Percentiles rank a stretch among this genome's conserved stretches.
phyloP scores from a whole-genome alignment of 1,284 basidiomycete species.

The Pseudozyma sp. region DNA sequence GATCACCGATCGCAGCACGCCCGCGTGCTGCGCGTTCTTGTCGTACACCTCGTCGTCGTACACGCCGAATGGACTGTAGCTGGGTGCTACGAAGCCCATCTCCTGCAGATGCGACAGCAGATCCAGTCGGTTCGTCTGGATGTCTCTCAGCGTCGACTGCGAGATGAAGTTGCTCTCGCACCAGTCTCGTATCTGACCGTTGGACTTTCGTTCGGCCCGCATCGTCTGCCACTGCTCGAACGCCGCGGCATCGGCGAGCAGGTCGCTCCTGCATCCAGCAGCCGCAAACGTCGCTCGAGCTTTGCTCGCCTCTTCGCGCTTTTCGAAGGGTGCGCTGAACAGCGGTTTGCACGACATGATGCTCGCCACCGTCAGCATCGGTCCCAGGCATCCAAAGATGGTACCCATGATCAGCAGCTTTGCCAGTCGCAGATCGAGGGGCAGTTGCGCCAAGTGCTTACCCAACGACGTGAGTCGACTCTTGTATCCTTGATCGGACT shows the following conservation, averaged over 20 bases:
- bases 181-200: conserved; percentile 74
- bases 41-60: conserved; percentile 68
- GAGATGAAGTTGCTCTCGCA: conserved; percentile 92
- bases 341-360: conserved; percentile 86
- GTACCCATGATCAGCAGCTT: conserved; percentile 74
- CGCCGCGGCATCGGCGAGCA: conserved; percentile 83
- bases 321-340: conserved; percentile 83
- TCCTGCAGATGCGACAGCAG: conserved; percentile 79
- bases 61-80: conserved; percentile 53
- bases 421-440: conserved; percentile 86
- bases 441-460: conserved; percentile 81
- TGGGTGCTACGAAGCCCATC: conserved; percentile 76
- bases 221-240: conserved; percentile 78
- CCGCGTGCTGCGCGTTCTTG: conserved; percentile 44
- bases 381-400: conserved; percentile 65
- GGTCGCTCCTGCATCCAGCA: conserved; percentile 80
- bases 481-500: conserved; percentile 72
- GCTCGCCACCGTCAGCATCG: conserved; percentile 73
- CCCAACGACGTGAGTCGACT: conserved; percentile 82
- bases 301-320: conserved; percentile 81
- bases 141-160: conserved; percentile 79
- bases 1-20: conserved; percentile 58
- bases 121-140: conserved; percentile 81
- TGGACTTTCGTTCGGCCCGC: conserved; percentile 72
- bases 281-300: conserved; percentile 66